Base-by-base conservation (phyloP, 2,329 filamentous ascomycete genomes). In the Cytospora chrysosperma region DNA sequence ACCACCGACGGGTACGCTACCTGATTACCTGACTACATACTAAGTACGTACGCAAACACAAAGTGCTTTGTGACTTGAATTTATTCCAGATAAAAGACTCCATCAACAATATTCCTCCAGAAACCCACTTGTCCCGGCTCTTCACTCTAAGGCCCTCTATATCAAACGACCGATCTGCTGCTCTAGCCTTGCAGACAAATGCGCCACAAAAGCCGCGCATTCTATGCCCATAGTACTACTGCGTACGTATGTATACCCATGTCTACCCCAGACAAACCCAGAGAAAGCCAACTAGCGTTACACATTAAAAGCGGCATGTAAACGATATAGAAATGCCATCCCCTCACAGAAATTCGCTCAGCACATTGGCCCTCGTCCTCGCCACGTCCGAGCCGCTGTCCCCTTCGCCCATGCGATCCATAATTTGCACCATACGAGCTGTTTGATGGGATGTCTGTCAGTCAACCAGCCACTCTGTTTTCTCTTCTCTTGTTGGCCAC, bases 401-500 rank as follows among this genome's bases (percentile, higher is more conserved):
- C 10, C 81, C 79, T 37, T 82, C 81, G 27, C 81, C 80, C 79
- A 87, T 87, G 19, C 78, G 70, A 62, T 83, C 78, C 83, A 88
- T 83, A 56, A 88, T 88, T 60, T 87, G 79, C 30, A 88, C 83
- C 85, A 89, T 88, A 65, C 81, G 79, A 50, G 78, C 84, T 87
- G n/a, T 30, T 9, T n/a, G 13, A 26, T 30, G 21, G 28, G 28
- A 32, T 21, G 19, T 21, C 17, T 19, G 27, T 50, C 9, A 57
- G 40, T 4, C 27, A 27, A 21, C 27, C 28, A 13, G n/a, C 6
- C 15, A 26, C 2, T 0, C 9, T n/a, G n/a, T n/a, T n/a, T n/a
- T n/a, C n/a, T n/a, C n/a, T n/a, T n/a, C n/a, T n/a, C n/a, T 9
- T 3, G 15, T 13, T 24, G 6, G 3, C 12, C 4, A 47, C 6